Percentiles rank a stretch among this genome's conserved stretches.
Conservation (phyloP, 306 rosid species). For the Leucaena leucocephala region DNA sequence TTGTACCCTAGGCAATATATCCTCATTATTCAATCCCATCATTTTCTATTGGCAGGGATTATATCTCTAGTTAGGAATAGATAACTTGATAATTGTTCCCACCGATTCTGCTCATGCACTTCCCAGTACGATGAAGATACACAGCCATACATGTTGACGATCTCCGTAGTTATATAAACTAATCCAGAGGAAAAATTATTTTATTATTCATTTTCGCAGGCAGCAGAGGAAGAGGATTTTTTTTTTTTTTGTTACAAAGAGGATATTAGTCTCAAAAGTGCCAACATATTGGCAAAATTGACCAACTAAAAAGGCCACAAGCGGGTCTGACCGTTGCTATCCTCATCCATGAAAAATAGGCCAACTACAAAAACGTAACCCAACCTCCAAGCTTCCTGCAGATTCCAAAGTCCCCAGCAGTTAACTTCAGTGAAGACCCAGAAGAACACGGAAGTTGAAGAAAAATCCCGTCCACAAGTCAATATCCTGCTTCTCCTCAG, state of each 20-base stretch:
- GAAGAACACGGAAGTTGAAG: constrained; percentile 7
- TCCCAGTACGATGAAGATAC: neutral
- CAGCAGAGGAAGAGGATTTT: neutral
- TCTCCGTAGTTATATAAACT: neutral
- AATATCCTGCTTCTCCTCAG: constrained; percentile 23
- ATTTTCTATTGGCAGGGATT: neutral
- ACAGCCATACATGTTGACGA: constrained; percentile 13
- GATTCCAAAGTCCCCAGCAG: neutral
- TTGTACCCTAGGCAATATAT: neutral
- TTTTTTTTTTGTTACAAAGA: too few species aligned
- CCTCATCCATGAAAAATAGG: neutral
- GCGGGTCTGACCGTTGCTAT: neutral
- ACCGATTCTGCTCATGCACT: neutral
- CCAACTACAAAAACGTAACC: neutral
- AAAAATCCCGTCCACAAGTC: constrained; percentile 6
- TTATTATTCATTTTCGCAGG: neutral
- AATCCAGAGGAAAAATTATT: neutral
- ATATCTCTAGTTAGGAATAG: neutral
- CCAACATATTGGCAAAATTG: constrained; percentile 5
- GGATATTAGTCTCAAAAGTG: neutral
- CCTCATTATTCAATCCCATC: neutral
- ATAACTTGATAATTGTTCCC: neutral
- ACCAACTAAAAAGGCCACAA: constrained; percentile 1
- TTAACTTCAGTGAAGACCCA: neutral
- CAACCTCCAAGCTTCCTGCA: constrained; percentile 10